Conservation (phyloP, 2,329 filamentous ascomycete species). For the Polychaeton citri region DNA sequence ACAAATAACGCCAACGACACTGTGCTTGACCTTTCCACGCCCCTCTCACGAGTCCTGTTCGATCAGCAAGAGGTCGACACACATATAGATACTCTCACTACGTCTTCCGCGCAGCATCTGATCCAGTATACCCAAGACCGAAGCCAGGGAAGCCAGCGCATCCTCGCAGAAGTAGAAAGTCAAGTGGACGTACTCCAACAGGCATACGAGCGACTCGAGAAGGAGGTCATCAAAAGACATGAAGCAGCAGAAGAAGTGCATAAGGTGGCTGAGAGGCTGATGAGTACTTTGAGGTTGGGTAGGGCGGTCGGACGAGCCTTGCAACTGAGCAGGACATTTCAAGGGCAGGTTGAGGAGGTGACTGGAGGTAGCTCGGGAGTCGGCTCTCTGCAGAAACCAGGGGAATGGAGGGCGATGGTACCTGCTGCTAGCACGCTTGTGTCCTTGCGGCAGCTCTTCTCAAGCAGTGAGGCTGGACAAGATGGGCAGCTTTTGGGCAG, state of each 20-base stretch:
- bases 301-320: constrained; percentile 66
- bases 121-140: constrained; percentile 65
- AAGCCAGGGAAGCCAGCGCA: constrained; percentile 55
- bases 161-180: constrained; percentile 63
- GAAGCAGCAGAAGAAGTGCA: constrained; percentile 74
- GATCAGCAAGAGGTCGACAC: constrained; percentile 96
- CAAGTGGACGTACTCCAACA: constrained; percentile 71
- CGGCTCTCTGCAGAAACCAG: constrained; percentile 2
- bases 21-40: constrained; percentile 84
- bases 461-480: constrained; percentile 52
- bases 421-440: constrained; percentile 69
- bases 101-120: constrained; percentile 67
- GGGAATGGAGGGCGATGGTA: constrained; percentile 54
- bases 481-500: constrained; percentile 65
- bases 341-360: constrained; percentile 69
- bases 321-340: constrained; percentile 70
- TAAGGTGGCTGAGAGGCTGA: constrained; percentile 61
- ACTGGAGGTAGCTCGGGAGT: constrained; percentile 35
- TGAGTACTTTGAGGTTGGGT: constrained; percentile 65
- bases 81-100: constrained; percentile 81
- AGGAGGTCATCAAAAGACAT: constrained; percentile 75
- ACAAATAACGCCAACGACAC: constrained; percentile 89
- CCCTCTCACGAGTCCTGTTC: constrained; percentile 84
- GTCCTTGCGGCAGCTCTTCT: constrained; percentile 59
- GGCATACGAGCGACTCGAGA: constrained; percentile 73